Conservation (phyloP, 2,329 filamentous ascomycete species). For the Penicillium sp. region DNA sequence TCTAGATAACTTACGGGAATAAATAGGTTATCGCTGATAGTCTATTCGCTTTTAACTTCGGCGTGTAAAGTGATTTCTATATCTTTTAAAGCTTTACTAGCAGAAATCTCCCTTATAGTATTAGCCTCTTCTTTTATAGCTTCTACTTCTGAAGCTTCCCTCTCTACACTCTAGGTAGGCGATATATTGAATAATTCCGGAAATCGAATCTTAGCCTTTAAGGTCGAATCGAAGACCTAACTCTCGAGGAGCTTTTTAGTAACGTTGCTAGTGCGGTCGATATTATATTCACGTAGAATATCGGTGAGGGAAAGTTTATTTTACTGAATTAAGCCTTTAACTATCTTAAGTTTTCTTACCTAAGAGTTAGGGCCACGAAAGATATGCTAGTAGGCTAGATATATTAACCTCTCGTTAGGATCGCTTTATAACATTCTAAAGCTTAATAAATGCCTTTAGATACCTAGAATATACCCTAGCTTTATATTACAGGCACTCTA, state of each 20-base stretch:
- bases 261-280: constrained; percentile 5
- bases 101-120: constrained; percentile 10
- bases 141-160: constrained; percentile 18
- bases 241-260: constrained; percentile 13
- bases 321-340: constrained; percentile 2
- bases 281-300: background rate
- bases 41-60: no score
- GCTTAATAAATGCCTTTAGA: constrained; percentile 1
- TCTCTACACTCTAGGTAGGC: constrained; percentile 14
- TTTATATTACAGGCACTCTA: background rate
- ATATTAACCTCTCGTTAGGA: constrained; percentile 16
- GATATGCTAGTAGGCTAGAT: constrained; percentile 14
- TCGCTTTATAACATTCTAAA: constrained; percentile 2
- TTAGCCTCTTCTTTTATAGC: constrained; percentile 16
- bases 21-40: no score
- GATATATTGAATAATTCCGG: constrained; percentile 18
- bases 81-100: constrained; percentile 5
- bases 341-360: constrained; percentile 2
- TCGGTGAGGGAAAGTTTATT: background rate
- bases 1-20: no score
- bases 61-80: background rate
- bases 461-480: background rate
- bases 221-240: constrained; percentile 11
- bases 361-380: constrained; percentile 13
- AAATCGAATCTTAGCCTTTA: constrained; percentile 17